A percentile compares a stretch with the other conserved stretches of the same genome.
Evolutionary conservation across 2,329 filamentous ascomycete species (phyloP).

Genomic region (Alternaria viburni): DNA sequence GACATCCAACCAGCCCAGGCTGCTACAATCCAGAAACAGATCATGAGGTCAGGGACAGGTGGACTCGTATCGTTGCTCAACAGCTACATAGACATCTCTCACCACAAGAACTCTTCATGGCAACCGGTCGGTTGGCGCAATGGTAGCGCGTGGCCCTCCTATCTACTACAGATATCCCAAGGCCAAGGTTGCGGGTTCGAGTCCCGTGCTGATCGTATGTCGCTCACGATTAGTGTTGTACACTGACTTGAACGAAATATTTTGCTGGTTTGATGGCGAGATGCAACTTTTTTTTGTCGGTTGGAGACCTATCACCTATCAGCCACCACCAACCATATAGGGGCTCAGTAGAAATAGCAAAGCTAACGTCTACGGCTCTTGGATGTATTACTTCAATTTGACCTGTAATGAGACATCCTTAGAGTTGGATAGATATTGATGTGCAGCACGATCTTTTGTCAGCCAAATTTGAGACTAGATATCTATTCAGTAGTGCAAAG

Average conservation of each 20-base stretch:
- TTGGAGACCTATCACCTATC: background rate
- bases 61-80: too few species aligned
- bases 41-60: too few species aligned
- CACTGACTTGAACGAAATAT: background rate
- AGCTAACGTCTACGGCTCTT: background rate
- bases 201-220: slow-evolving; percentile 41
- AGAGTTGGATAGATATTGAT: background rate
- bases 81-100: background rate
- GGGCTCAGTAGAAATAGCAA: background rate
- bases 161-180: slow-evolving; percentile 12
- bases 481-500: background rate
- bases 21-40: too few species aligned
- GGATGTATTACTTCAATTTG: too few species aligned
- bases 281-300: background rate
- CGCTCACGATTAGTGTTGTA: background rate
- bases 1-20: too few species aligned
- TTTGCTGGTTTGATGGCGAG: background rate
- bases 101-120: background rate
- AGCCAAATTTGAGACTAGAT: background rate
- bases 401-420: too few species aligned
- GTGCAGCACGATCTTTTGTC: background rate
- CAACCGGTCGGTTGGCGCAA: slow-evolving; percentile 44
- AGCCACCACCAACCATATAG: background rate
- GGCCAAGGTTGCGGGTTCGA: slow-evolving; percentile 49
- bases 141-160: slow-evolving; percentile 50